Base-by-base conservation (phyloP, 768 basidiomycete species). In the Russula abietina region DNA sequence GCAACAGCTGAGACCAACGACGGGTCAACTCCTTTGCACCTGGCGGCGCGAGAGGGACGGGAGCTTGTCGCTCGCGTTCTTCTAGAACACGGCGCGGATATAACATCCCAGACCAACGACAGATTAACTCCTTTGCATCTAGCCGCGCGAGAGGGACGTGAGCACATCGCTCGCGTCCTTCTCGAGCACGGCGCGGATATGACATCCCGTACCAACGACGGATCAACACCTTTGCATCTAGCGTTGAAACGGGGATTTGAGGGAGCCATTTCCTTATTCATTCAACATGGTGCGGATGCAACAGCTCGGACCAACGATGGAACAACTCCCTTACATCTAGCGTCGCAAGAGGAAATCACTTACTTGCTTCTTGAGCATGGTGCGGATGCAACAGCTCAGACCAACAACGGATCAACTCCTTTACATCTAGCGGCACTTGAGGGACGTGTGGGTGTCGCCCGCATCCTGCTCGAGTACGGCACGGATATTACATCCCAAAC, bases 381-480 rank as follows among this genome's bases (percentile, higher is more conserved):
- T 9, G 53, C 36, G 4, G 38, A 55, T 28, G 24, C 8, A 19
- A 28, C 43, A 10, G 43, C 43, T 1, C 3, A 10, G n/a, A n/a
- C 8, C 43, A n/a, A n/a, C 19, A 3, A n/a, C 0, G 43, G 43
- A 3, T 45, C 19, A n/a, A n/a, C 43, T 19, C n/a, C 43, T 1
- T 45, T 45, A 8, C 43, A 45, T 1, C 3, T 9, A 0, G 9
- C n/a, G 10, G 8, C 39, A 2, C 17, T 1, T 0, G 0, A 5
- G 19, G 17, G 19, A n/a, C 7, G 2, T 10, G 19, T 3, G 41
- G 19, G n/a, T 8, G 9, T 43, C 0, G 19, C 12, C 7, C 3
- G 4, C 8, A 3, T 43, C 19, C 41, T 43, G n/a, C 41, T 43
- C 4, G 19, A n/a, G 3, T 2, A 43, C 3, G 41, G 41, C 3